Conservation (phyloP, 306 rosid species). For the Castanea sativa region DNA sequence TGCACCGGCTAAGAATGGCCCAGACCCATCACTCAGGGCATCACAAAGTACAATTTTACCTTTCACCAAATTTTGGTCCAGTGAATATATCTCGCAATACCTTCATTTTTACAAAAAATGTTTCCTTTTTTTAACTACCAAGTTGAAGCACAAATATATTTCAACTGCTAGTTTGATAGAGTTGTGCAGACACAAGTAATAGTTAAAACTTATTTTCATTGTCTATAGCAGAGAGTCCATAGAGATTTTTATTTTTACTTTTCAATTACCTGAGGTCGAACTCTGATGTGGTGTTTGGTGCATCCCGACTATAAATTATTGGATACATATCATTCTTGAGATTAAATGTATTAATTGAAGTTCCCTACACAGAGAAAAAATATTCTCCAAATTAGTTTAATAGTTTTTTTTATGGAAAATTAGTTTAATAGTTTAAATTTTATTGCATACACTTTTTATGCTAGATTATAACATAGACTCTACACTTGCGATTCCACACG, state of each 20-base stretch:
- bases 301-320: slow-evolving; percentile 37
- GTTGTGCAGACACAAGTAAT: not conserved
- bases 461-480: too few relatives aligned
- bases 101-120: not conserved
- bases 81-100: not conserved
- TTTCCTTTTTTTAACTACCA: too few relatives aligned
- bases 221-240: too few relatives aligned
- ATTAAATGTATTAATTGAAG: slow-evolving; percentile 39
- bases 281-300: slow-evolving; percentile 27
- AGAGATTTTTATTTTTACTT: too few relatives aligned
- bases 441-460: too few relatives aligned
- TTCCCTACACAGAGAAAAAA: slow-evolving; percentile 32
- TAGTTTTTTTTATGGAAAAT: too few relatives aligned
- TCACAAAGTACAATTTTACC: slow-evolving; percentile 48
- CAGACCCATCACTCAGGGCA: fast-evolving
- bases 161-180: not conserved
- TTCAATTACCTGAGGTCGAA: slow-evolving; percentile 28
- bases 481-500: too few relatives aligned
- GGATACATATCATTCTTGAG: slow-evolving; percentile 31
- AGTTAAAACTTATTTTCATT: too few relatives aligned
- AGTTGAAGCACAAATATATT: not conserved
- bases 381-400: not conserved
- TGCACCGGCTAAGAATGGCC: slow-evolving; percentile 2
- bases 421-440: too few relatives aligned
- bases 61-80: slow-evolving; percentile 20